phyloP scores from a whole-genome alignment of 164 flowering plant genomes.

The Aristolochia fimbriata region DNA sequence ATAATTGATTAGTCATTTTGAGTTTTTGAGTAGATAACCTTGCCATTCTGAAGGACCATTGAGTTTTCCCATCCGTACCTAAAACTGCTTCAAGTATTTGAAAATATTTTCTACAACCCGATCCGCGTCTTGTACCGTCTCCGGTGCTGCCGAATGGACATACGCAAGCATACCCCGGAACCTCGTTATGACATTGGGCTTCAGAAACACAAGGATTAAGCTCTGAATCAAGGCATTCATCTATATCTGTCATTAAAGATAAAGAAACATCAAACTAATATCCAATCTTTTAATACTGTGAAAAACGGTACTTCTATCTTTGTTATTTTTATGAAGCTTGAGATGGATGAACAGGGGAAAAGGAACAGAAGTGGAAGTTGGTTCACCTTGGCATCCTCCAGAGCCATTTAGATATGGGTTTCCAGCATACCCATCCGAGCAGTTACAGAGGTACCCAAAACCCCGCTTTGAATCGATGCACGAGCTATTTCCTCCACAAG shows the following conservation, averaged over 20 bases:
- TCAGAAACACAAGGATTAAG: constrained; percentile 8
- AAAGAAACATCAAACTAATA: too few species aligned
- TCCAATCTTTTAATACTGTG: too few species aligned
- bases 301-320: neutral
- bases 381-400: constrained; percentile 19
- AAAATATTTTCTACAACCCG: constrained; percentile 17
- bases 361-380: neutral
- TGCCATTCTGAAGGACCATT: too few species aligned
- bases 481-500: constrained; percentile 17
- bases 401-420: constrained; percentile 19
- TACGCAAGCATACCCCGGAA: constrained; percentile 16
- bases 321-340: too few species aligned
- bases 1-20: neutral
- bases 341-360: neutral
- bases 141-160: constrained; percentile 25
- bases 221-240: constrained; percentile 14
- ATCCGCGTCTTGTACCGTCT: constrained; percentile 20
- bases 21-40: too few species aligned
- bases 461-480: constrained; percentile 16
- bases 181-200: constrained; percentile 15
- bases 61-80: constrained; percentile 6
- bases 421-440: constrained; percentile 19
- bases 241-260: constrained; percentile 9
- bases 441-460: constrained; percentile 18
- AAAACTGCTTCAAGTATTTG: constrained; percentile 20